phyloP scores from a whole-genome alignment of 495 filamentous ascomycete species.

The Lophium mytilinum region DNA sequence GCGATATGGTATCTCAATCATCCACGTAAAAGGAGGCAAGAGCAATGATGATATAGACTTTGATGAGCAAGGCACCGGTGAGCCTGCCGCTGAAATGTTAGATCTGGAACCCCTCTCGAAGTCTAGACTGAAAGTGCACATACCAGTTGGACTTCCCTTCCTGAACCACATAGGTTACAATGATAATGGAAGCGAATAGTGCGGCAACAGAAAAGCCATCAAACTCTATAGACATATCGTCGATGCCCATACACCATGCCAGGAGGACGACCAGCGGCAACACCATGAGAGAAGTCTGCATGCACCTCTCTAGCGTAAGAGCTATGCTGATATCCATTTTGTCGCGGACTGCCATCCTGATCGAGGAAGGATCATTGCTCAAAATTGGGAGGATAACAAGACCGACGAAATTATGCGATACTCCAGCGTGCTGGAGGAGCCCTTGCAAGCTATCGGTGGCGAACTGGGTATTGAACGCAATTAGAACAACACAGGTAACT shows the following conservation, averaged over 20 bases:
- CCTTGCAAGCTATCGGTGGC: slow-evolving; percentile 15
- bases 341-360: slow-evolving; percentile 30
- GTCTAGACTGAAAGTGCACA: not conserved
- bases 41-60: slow-evolving; percentile 4
- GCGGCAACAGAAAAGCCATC: slow-evolving; percentile 27
- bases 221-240: slow-evolving; percentile 25
- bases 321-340: slow-evolving; percentile 32
- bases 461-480: slow-evolving; percentile 16
- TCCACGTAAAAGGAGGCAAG: no score
- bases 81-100: not conserved
- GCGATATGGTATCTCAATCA: no score
- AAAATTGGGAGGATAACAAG: slow-evolving; percentile 31
- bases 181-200: slow-evolving; percentile 25
- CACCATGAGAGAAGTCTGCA: slow-evolving; percentile 22
- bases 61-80: not conserved
- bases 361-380: slow-evolving; percentile 28
- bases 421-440: not conserved
- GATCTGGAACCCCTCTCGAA: no score
- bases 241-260: slow-evolving; percentile 26
- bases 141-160: slow-evolving; percentile 11
- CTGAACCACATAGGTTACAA: slow-evolving; percentile 30
- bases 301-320: slow-evolving; percentile 27
- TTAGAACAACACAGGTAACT: not conserved
- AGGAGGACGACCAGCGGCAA: slow-evolving; percentile 29
- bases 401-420: slow-evolving; percentile 29